Evolutionary conservation across 139 green algal genomes (phyloP).

Genomic region (Trebouxia sp.): DNA sequence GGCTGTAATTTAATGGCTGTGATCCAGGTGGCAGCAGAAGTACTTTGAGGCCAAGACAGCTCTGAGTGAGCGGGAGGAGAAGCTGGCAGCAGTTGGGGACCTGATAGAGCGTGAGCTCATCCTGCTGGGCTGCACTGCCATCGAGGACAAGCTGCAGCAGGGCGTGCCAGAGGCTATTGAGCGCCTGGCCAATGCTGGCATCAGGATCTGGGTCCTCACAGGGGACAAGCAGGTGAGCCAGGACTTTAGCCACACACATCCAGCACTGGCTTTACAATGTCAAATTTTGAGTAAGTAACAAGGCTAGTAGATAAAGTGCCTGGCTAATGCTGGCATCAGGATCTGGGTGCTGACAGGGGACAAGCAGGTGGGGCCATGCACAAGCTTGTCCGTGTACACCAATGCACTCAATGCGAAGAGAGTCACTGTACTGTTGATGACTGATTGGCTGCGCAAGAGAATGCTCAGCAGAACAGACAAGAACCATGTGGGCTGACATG

Average conservation of each 20-base stretch:
- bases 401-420: no score
- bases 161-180: constrained; percentile 41
- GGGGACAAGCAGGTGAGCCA: constrained; percentile 63
- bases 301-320: background rate
- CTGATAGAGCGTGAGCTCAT: constrained; percentile 64
- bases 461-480: no score
- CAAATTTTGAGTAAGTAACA: no score
- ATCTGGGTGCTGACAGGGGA: constrained; percentile 56
- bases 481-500: no score
- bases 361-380: background rate
- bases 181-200: constrained; percentile 49
- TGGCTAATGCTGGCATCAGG: constrained; percentile 49
- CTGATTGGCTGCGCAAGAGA: no score
- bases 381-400: background rate
- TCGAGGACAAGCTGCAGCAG: constrained; percentile 75
- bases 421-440: no score
- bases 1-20: no score
- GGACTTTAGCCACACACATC: no score
- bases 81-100: constrained; percentile 57
- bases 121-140: constrained; percentile 73
- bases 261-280: background rate
- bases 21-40: constrained; percentile 45
- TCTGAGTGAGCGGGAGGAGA: constrained; percentile 54
- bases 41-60: constrained; percentile 52
- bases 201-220: constrained; percentile 69